Base-by-base conservation (phyloP, 2,329 filamentous ascomycete species). In the Juglanconis oblonga region DNA sequence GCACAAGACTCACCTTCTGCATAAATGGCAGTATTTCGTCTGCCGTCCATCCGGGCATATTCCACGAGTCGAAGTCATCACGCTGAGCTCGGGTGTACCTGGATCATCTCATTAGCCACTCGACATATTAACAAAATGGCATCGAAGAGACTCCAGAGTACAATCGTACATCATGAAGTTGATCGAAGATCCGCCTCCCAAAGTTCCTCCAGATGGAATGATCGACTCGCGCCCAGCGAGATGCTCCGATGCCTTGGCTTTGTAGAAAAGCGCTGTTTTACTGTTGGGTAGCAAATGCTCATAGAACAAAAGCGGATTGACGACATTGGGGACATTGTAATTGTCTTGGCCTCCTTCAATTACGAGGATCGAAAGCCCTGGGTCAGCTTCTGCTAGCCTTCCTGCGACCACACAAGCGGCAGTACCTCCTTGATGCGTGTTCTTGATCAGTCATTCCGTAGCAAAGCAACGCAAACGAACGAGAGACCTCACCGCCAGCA, bases 261-360 rank as follows among this genome's bases (percentile, higher is more conserved):
- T 74, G 70, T 83, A 83, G 68, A 84, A 84, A 40, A 80, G 52
- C 36, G 52, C 67, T 51, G 57, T 61, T 29, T 80, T 80, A 63
- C 75, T 79, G 13, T 71, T 73, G 1, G 81, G 81, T 5, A 74
- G 69, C 0, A 85, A 69, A 63, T 83, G 79, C 35, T 71, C 69
- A 31, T 79, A 68, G 61, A 74, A 84, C 4, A 83, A 70, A 0
- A 76, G 80, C 1, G 83, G 82, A 56, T 81, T 74, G 9, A 78
- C 71, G n/a, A 86, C 73, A 14, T 72, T 76, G 0, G 79, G 78
- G 54, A 79, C 73, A 64, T 81, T 73, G 63, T 79, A 78, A 65
- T 81, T 85, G 68, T 85, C 80, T 13, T 73, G 74, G 0, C 83
- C 83, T 32, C 76, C 72, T 66, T 86, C 83, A 51, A 86, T 77